Evolutionary conservation across 2,329 filamentous ascomycete species (phyloP), one percentile per base, ranked within the genome.

Genomic region (Aspergillus viridinutans): DNA sequence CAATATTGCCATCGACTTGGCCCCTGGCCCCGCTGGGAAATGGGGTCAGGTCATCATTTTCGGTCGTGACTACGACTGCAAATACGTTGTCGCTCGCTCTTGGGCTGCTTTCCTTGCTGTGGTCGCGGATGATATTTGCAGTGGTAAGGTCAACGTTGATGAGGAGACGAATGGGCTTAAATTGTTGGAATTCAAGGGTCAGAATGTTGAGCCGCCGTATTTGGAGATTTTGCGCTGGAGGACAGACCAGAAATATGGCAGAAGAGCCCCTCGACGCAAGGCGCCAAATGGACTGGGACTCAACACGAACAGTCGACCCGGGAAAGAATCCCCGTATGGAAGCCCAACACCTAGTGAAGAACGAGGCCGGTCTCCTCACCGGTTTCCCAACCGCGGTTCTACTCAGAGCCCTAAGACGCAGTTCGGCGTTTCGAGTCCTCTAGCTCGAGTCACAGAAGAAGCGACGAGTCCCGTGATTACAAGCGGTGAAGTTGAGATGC

Each of bases 41-140:
- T 99, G 94, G 93, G 94, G 94, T 54, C 94, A 99, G 73, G 86
- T 99, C 63, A 96, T 99, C 68, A 83, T 99, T 60, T 97, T 96
- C 73, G 94, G 94, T 52, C 90, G 94, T 59, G 94, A 99, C 77
- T 99, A 96, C 76, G 94, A 99, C 72, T 96, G 90, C 76, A 99
- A 99, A 78, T 99, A 96, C 71, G 94, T 99, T 6, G 84, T 99
- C 56, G 90, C 94, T 29, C 86, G 90, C 59, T 97, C 93, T 1
- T 99, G 94, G 94, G 85, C 87, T 17, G 84, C 88, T 9, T 92
- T 99, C 70, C 77, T 99, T 21, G 92, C 92, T 52, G 84, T 87
- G 32, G 84, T 97, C 6, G 92, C 94, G 29, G 94, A 99, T 69
- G 94, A 99, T 69, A 80, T 99, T 67, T 86, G 84, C 77, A 94